Evolutionary conservation across 192 early-diverging fungal species (phyloP).

Genomic region (Diversispora eburnea): DNA sequence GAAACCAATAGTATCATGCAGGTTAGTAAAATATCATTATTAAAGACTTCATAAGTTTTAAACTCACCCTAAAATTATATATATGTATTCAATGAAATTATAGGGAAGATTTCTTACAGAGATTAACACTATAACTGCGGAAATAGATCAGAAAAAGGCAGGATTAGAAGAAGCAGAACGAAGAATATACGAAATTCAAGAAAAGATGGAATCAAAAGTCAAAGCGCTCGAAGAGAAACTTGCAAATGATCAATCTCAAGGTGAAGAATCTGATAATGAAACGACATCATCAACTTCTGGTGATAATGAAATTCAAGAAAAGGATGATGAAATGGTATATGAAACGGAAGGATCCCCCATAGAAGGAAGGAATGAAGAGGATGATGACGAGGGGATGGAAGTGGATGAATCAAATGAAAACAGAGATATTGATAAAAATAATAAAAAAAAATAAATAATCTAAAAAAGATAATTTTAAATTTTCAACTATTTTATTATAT

Average conservation of each 20-base stretch:
- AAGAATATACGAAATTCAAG: slow-evolving; percentile 5
- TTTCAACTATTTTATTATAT: too few relatives aligned
- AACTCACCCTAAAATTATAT: not conserved
- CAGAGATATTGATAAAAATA: too few relatives aligned
- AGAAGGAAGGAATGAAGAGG: too few relatives aligned
- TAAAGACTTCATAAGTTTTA: not conserved
- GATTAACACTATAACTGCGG: not conserved
- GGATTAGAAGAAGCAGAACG: not conserved
- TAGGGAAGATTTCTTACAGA: not conserved
- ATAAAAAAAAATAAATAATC: too few relatives aligned
- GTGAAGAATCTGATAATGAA: too few relatives aligned
- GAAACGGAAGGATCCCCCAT: too few relatives aligned
- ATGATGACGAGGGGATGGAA: too few relatives aligned
- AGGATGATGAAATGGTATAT: too few relatives aligned
- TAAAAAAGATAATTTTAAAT: too few relatives aligned
- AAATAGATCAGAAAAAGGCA: not conserved
- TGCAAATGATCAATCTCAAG: not conserved
- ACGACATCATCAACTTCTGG: too few relatives aligned
- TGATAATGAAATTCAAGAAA: too few relatives aligned
- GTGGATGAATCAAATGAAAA: too few relatives aligned
- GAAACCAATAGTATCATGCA: slow-evolving; percentile 7
- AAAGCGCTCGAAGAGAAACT: not conserved
- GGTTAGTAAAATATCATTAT: not conserved
- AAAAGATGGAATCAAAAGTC: slow-evolving; percentile 3
- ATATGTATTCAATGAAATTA: not conserved